Base-by-base conservation (phyloP, 768 basidiomycete genomes). In the Lentinula lateritia region DNA sequence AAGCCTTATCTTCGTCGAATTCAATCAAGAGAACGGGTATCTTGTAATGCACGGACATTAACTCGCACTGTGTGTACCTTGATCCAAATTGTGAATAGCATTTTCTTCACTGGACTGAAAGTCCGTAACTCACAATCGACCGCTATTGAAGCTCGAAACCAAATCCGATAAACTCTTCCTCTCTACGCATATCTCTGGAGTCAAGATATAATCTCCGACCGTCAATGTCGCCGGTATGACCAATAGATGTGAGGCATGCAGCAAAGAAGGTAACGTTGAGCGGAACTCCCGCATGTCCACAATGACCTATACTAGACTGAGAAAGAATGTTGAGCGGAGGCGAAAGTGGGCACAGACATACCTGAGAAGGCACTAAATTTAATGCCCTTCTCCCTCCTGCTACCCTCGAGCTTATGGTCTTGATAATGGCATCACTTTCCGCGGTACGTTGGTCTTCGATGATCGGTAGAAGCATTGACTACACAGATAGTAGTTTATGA, bases 201-300 rank as follows among this genome's bases (percentile, higher is more conserved):
- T 90, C 50, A 98, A 75, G 58, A 99, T 90, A 69, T 99, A 99
- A 73, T 99, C 97, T 2, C 97, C 97, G 2, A 98, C 90, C 0
- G 91, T 93, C 63, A 99, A 77, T 0, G 95, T 98, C 0, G 90
- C 89, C 0, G 97, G 96, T n/a, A 95, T 79, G 45, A 98, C 85
- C 38, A 88, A 75, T 45, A 96, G 74, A 48, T 82, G 81, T 0
- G 92, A 82, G 0, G 92, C 93, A 68, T 98, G 94, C 7, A 98
- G 77, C 5, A 99, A 72, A 0, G 92, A 95, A 0, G 95, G 97
- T 9, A 99, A 75, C 0, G 93, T 86, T 2, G 96, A 98, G 32
- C 95, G 82, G 73, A 99, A 98, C 73, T 99, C 97, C 66, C 96
- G 86, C 84, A 98, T 89, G 72, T 98, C 97, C 23, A 98, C 94